phyloP scores from a whole-genome alignment of 1,284 basidiomycete genomes.

The Rhodotorula sp. region DNA sequence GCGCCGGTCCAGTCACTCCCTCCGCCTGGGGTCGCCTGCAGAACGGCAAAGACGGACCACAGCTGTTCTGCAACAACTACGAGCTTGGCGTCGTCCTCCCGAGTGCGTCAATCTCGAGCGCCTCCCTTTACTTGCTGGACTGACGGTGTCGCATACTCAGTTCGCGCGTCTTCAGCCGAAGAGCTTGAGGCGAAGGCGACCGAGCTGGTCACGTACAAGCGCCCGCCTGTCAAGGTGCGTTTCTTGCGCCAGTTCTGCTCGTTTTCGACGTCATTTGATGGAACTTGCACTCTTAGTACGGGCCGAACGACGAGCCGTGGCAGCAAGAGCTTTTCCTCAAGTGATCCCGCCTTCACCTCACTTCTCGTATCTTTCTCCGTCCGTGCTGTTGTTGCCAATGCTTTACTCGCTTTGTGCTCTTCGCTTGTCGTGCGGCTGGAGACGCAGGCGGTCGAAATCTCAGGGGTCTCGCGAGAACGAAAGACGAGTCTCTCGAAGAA shows the following conservation, averaged over 20 bases:
- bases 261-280: neutral
- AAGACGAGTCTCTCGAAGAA: too few species aligned
- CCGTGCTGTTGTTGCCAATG: too few species aligned
- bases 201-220: slow-evolving; percentile 26
- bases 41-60: slow-evolving; percentile 11
- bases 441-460: too few species aligned
- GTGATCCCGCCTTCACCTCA: too few species aligned
- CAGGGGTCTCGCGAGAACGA: too few species aligned
- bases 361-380: too few species aligned
- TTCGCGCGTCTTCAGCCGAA: slow-evolving; percentile 20
- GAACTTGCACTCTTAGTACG: slow-evolving; percentile 9
- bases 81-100: slow-evolving; percentile 36
- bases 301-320: slow-evolving; percentile 25
- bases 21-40: slow-evolving; percentile 36
- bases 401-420: too few species aligned
- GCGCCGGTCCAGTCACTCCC: neutral
- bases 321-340: slow-evolving; percentile 23
- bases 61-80: slow-evolving; percentile 28
- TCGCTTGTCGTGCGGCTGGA: too few species aligned
- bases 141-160: neutral
- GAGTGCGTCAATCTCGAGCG: slow-evolving; percentile 4
- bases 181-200: slow-evolving; percentile 31
- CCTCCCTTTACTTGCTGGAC: neutral
- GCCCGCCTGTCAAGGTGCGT: slow-evolving; percentile 27
- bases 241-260: too few species aligned